These are phyloP conservation scores for Cyclotella baltica DNA, from an alignment of 108 stramenopile genomes.

Conservation along the genomic window DNA sequence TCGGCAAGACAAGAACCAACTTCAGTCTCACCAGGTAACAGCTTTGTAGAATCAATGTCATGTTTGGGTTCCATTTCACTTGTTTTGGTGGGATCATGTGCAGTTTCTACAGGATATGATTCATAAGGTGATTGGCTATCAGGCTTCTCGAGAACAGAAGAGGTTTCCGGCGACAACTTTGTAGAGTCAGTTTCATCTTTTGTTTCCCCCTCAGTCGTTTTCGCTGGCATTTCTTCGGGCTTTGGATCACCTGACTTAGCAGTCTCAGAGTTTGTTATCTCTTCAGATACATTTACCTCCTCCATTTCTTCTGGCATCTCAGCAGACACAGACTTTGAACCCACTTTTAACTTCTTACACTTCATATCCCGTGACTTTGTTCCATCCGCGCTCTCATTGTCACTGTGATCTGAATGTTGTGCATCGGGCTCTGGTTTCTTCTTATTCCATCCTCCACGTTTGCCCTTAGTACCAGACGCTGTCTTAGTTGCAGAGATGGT, in stretches of 20 bases:
- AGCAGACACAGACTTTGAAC: too few relatives aligned
- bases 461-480: constrained; percentile 2
- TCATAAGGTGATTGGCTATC: too few relatives aligned
- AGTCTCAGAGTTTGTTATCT: neutral
- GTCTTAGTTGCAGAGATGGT: constrained; percentile 11
- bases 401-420: constrained; percentile 7
- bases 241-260: neutral
- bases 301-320: too few relatives aligned
- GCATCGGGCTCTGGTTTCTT: constrained; percentile 10
- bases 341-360: too few relatives aligned
- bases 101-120: too few relatives aligned
- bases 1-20: neutral
- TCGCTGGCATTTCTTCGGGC: too few relatives aligned
- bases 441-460: constrained; percentile 19
- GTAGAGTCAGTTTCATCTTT: too few relatives aligned
- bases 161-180: too few relatives aligned
- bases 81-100: neutral
- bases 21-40: too few relatives aligned
- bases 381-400: neutral
- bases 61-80: neutral
- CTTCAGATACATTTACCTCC: too few relatives aligned
- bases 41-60: neutral
- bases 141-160: too few relatives aligned
- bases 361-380: neutral
- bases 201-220: too few relatives aligned